These are phyloP conservation scores for Leccinum variabile DNA, from an alignment of 1,284 basidiomycete genomes.

Conservation along the genomic window DNA sequence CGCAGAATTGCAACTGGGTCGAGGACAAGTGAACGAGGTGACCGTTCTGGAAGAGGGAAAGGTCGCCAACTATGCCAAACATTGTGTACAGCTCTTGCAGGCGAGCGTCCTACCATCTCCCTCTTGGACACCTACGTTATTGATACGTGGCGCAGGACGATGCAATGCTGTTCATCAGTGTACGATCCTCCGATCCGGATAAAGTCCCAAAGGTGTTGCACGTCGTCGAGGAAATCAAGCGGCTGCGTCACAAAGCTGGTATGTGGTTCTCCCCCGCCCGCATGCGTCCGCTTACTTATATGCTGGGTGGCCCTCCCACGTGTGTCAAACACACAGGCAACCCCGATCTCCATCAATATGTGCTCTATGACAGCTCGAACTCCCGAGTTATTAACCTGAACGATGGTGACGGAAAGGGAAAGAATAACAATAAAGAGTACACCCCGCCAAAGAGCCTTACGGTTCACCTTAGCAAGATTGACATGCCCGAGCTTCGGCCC, in stretches of 20 bases:
- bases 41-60: slow-evolving; percentile 64
- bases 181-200: slow-evolving; percentile 62
- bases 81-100: slow-evolving; percentile 64
- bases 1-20: slow-evolving; percentile 61
- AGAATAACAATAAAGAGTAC: slow-evolving; percentile 47
- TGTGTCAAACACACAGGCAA: slow-evolving; percentile 43
- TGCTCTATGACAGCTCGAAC: slow-evolving; percentile 55
- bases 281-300: neutral
- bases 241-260: slow-evolving; percentile 72
- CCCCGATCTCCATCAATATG: slow-evolving; percentile 75
- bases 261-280: slow-evolving; percentile 8
- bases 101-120: slow-evolving; percentile 34
- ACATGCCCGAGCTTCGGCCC: slow-evolving; percentile 77
- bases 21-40: slow-evolving; percentile 73
- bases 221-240: slow-evolving; percentile 77
- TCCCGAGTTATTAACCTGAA: slow-evolving; percentile 69
- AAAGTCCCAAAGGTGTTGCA: slow-evolving; percentile 77
- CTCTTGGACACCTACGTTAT: neutral
- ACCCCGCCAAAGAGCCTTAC: slow-evolving; percentile 63
- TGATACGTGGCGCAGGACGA: slow-evolving; percentile 52
- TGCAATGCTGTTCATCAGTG: slow-evolving; percentile 74
- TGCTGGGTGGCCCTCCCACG: neutral
- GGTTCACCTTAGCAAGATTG: slow-evolving; percentile 78
- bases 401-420: slow-evolving; percentile 40
- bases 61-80: slow-evolving; percentile 65